A percentile compares a stretch with the other conserved stretches of the same genome.
Conservation (phyloP, 768 basidiomycete genomes). For the Termitomyces sp. region DNA sequence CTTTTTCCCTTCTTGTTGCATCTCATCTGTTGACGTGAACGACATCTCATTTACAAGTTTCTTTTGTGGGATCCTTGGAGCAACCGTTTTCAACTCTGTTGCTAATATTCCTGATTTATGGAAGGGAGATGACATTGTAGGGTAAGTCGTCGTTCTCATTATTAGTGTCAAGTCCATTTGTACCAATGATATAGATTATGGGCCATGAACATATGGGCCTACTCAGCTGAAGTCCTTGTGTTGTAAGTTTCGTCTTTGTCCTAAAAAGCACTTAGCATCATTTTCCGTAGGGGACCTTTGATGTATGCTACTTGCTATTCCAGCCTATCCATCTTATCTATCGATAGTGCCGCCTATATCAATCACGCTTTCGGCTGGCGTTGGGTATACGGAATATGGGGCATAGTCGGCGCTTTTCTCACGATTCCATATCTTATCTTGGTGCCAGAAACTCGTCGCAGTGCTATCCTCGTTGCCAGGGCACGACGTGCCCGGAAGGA, state of each 20-base stretch:
- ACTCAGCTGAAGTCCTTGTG: constrained; percentile 14
- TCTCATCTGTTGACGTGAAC: no score
- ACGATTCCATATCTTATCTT: constrained; percentile 14
- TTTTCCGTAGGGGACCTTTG: constrained; percentile 10
- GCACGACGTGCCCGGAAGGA: constrained; percentile 10
- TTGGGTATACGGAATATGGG: constrained; percentile 19
- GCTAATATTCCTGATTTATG: constrained; percentile 17
- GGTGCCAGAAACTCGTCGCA: constrained; percentile 17
- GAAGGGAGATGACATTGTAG: constrained; percentile 13
- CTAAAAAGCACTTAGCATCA: background rate
- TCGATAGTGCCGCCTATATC: constrained; percentile 13
- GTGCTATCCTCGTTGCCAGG: constrained; percentile 15
- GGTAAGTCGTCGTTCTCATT: background rate
- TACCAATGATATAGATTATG: constrained; percentile 9
- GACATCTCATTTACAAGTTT: constrained; percentile 1
- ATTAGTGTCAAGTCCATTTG: background rate
- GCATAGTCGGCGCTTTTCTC: constrained; percentile 12
- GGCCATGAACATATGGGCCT: constrained; percentile 20
- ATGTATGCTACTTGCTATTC: background rate
- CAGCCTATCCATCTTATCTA: background rate
- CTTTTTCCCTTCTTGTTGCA: background rate
- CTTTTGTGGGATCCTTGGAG: constrained; percentile 14
- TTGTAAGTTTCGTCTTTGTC: constrained; percentile 3
- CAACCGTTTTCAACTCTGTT: constrained; percentile 15
- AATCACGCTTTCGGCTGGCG: constrained; percentile 16